Conservation (phyloP, 495 filamentous ascomycete genomes). For the Endocarpon pusillum region DNA sequence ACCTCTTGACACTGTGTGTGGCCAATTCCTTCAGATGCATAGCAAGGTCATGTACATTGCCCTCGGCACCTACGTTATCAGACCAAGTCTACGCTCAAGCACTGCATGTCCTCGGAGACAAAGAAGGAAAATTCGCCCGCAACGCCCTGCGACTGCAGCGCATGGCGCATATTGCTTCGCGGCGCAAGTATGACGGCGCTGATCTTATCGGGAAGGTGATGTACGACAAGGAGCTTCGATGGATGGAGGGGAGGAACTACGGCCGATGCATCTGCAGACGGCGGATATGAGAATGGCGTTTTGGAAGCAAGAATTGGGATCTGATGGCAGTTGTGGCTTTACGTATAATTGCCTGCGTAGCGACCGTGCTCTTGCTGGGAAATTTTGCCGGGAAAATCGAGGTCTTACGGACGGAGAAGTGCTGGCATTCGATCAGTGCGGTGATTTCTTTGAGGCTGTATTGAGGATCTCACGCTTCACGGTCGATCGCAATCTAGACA, state of each 20-base stretch:
- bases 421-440: too few relatives aligned
- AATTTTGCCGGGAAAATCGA: too few relatives aligned
- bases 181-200: constrained; percentile 18
- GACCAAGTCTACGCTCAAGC: constrained; percentile 13
- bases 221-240: constrained; percentile 17
- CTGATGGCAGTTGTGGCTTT: constrained; percentile 3
- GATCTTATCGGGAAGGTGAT: constrained; percentile 24
- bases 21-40: constrained; percentile 11
- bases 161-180: constrained; percentile 18
- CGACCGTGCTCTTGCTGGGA: too few relatives aligned
- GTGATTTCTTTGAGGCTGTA: too few relatives aligned
- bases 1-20: constrained; percentile 9
- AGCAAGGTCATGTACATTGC: constrained; percentile 18
- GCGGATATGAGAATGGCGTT: constrained; percentile 22
- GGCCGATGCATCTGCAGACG: constrained; percentile 24
- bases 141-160: constrained; percentile 17
- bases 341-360: too few relatives aligned
- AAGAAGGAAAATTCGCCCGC: constrained; percentile 6
- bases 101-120: constrained; percentile 10
- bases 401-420: too few relatives aligned
- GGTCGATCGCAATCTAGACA: too few relatives aligned
- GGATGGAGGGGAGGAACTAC: constrained; percentile 8
- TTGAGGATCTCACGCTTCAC: too few relatives aligned
- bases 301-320: constrained; percentile 19
- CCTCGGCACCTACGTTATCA: constrained; percentile 22